Evolutionary conservation across 176 grass and related monocot species (phyloP), one percentile per base, ranked within the genome.

Genomic region (Oryza rufipogon): DNA sequence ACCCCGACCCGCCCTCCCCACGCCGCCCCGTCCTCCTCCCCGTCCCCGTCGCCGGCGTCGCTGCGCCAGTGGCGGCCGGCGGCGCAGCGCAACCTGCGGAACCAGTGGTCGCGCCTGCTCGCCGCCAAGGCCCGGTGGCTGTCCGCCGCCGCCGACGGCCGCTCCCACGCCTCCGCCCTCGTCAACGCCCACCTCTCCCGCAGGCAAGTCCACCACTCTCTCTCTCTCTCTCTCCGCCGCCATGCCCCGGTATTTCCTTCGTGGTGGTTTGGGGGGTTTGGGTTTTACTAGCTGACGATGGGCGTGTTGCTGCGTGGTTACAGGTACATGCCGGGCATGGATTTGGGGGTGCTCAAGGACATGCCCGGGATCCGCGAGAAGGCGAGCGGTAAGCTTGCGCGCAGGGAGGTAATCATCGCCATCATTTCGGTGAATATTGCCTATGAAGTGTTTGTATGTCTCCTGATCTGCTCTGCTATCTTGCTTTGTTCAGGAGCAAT

Each of bases 341-440:
- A 96, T 75, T 89, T 99, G 78, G 88, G 96, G 30, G 87, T 66
- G 56, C 76, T 93, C 45, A 96, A 91, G 87, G 93, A 96, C 65
- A 98, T 94, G 96, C 87, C 89, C 0, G 72, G 69, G 48, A 91
- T 99, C 81, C 66, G 83, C 14, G 86, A 94, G 66, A 92, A 78
- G 72, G 96, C 96, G 28, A 92, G 76, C 33, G 38, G 70, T 36
- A 99, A 96, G 86, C 80, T 99, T 76, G 70, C 39, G 14, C 74
- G n/a, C 16, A 91, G 90, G 88, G 78, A 94, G 93, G 96, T 99
- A 79, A 10, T 25, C 73, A 83, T 64, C 32, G 1, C 49, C 47
- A 63, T n/a, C 7, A 71, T 28, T 80, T 85, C n/a, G 52, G 34
- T 11, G 6, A 77, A 73, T 76, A n/a, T 68, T 66, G 41, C 44